These are phyloP conservation scores for Ganoderma multipileum DNA, from an alignment of 1,284 basidiomycete species.

Conservation along the genomic window DNA sequence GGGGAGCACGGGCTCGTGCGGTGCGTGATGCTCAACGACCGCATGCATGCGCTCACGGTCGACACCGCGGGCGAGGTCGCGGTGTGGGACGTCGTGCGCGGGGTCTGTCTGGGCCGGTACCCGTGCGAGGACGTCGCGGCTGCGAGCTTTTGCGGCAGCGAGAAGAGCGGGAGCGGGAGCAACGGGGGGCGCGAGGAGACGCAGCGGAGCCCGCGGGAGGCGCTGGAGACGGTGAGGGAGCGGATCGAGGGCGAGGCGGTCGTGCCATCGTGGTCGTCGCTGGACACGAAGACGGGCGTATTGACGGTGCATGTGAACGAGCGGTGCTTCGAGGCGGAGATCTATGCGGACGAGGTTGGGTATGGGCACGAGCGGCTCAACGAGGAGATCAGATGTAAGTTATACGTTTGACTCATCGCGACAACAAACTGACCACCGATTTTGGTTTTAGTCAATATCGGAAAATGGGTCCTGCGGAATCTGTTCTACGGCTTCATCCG, in stretches of 20 bases:
- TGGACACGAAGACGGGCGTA: conserved; percentile 91
- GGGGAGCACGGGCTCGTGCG: conserved; percentile 89
- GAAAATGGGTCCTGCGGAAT: conserved; percentile 82
- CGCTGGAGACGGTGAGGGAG: conserved; percentile 86
- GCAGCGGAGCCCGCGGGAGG: conserved; percentile 77
- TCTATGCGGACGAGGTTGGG: conserved; percentile 92
- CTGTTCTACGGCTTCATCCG: conserved; percentile 74
- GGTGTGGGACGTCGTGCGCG: conserved; percentile 91
- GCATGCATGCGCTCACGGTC: conserved; percentile 91
- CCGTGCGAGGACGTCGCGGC: conserved; percentile 68
- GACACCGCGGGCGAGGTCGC: conserved; percentile 88
- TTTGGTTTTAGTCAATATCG: conserved; percentile 70
- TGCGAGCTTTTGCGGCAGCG: conserved; percentile 45
- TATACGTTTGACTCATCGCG: not conserved
- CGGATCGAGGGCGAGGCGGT: conserved; percentile 93
- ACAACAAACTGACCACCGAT: not conserved
- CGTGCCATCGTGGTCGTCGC: conserved; percentile 84
- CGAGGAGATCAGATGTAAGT: conserved; percentile 85
- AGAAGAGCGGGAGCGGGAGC: conserved; percentile 41
- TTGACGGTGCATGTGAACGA: conserved; percentile 91
- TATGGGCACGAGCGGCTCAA: conserved; percentile 61
- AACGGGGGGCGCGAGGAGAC: conserved; percentile 39
- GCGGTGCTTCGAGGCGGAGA: conserved; percentile 91
- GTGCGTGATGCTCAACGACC: conserved; percentile 86
- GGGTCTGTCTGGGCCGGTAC: conserved; percentile 81